Conservation (phyloP, 2,329 filamentous ascomycete species). For the Aureobasidium sp. region DNA sequence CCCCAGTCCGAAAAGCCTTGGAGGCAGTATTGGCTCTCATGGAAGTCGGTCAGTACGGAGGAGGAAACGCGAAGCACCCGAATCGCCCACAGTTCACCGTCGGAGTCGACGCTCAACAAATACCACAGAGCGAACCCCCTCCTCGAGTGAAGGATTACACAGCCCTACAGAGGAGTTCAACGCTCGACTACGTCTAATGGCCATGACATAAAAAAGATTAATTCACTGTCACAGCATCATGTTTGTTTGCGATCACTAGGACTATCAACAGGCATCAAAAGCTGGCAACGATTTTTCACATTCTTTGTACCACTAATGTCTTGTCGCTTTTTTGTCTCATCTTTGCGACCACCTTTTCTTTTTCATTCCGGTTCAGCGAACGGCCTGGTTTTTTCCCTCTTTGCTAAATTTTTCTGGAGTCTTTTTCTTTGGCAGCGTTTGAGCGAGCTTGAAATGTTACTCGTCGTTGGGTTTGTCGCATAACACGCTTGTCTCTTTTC, state of each 20-base stretch:
- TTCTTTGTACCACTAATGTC: conserved; percentile 16
- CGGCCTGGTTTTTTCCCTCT: background rate
- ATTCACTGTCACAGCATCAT: background rate
- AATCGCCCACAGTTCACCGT: conserved; percentile 17
- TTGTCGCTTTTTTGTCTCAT: background rate
- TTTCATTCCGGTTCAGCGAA: conserved; percentile 12
- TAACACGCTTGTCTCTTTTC: background rate
- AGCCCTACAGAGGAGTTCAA: conserved; percentile 22
- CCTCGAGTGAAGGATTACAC: conserved; percentile 17
- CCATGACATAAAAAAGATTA: conserved; percentile 16
- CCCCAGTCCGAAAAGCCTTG: conserved; percentile 33
- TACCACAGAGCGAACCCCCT: conserved; percentile 12
- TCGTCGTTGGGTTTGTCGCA: background rate
- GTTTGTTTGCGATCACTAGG: background rate
- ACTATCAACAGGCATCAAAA: background rate
- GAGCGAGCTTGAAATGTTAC: conserved; percentile 1
- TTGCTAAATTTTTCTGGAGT: background rate
- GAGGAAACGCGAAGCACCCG: conserved; percentile 27
- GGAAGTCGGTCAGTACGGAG: conserved; percentile 31
- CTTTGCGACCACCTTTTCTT: background rate
- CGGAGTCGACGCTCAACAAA: conserved; percentile 15
- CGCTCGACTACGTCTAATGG: conserved; percentile 23
- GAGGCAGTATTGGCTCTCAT: conserved; percentile 18
- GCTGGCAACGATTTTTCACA: conserved; percentile 11
- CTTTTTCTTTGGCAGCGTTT: conserved; percentile 8